phyloP scores from a whole-genome alignment of 2,329 filamentous ascomycete species.

The Diaporthe vaccinii region DNA sequence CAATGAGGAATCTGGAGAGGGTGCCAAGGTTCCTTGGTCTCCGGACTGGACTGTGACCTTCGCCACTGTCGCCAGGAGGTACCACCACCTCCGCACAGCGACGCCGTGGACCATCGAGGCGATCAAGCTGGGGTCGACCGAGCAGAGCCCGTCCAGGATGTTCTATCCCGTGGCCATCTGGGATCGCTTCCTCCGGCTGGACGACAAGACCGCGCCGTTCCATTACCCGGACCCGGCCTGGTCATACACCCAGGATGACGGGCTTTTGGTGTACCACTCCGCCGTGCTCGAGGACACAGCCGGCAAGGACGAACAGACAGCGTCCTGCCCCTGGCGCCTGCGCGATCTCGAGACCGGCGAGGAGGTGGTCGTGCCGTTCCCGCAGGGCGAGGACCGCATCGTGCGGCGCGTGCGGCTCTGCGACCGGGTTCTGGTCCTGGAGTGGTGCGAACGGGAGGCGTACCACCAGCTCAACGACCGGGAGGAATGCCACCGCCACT shows the following conservation, averaged over 20 bases:
- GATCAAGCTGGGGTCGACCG: constrained; percentile 51
- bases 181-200: constrained; percentile 59
- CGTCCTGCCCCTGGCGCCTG: constrained; percentile 55
- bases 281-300: constrained; percentile 34
- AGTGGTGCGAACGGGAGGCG: constrained; percentile 70
- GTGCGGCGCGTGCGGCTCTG: constrained; percentile 68
- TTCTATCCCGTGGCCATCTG: constrained; percentile 54
- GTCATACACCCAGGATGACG: constrained; percentile 67
- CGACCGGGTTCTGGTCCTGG: constrained; percentile 69
- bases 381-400: constrained; percentile 59
- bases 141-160: constrained; percentile 49
- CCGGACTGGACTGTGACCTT: constrained; percentile 60
- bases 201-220: constrained; percentile 56
- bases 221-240: constrained; percentile 64
- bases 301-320: not conserved
- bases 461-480: constrained; percentile 64
- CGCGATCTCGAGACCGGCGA: constrained; percentile 63
- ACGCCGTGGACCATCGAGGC: constrained; percentile 61
- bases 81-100: constrained; percentile 65
- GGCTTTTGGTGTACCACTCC: constrained; percentile 65
- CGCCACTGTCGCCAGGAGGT: constrained; percentile 65
- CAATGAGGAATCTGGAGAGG: not conserved
- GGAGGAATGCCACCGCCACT: constrained; percentile 68
- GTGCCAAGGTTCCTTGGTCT: not conserved
- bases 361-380: constrained; percentile 64